Evolutionary conservation across 2,329 filamentous ascomycete genomes (phyloP).

Genomic region (Coniella vitis): DNA sequence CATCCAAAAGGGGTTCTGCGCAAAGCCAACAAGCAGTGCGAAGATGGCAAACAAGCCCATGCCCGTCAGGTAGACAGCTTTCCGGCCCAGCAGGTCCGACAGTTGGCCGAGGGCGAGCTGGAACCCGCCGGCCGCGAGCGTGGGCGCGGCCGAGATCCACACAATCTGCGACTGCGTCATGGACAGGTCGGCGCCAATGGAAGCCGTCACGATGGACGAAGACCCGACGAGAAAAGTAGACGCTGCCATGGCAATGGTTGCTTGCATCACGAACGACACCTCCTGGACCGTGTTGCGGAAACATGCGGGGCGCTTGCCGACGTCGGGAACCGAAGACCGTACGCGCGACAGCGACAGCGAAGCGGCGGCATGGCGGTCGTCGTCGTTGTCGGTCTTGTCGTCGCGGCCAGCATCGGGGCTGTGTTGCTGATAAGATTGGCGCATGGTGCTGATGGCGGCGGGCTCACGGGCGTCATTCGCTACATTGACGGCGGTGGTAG

Average conservation of each 20-base stretch:
- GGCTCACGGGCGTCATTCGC: too few species aligned
- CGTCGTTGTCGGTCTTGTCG: background rate
- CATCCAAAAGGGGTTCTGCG: slow-evolving; percentile 49
- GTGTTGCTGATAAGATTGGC: background rate
- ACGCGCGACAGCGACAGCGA: background rate
- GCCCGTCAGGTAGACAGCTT: slow-evolving; percentile 51
- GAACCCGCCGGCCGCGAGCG: slow-evolving; percentile 57
- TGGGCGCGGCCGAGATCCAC: slow-evolving; percentile 59
- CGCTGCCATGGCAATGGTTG: slow-evolving; percentile 61
- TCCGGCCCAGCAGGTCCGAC: slow-evolving; percentile 60
- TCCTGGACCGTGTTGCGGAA: slow-evolving; percentile 59
- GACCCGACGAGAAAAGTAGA: slow-evolving; percentile 52
- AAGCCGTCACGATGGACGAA: slow-evolving; percentile 55
- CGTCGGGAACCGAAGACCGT: slow-evolving; percentile 18
- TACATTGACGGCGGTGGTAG: too few species aligned
- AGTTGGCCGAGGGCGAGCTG: slow-evolving; percentile 60
- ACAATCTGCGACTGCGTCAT: slow-evolving; percentile 62
- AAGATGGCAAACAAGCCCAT: slow-evolving; percentile 53
- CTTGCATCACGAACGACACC: slow-evolving; percentile 57
- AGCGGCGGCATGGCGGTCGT: background rate
- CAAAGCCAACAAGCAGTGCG: slow-evolving; percentile 52
- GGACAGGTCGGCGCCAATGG: slow-evolving; percentile 49
- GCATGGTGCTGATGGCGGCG: background rate
- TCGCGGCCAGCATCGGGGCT: background rate
- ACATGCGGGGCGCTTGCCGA: slow-evolving; percentile 43